Base-by-base conservation (phyloP, 805 yeast species). In the Ogataea glucozyma region DNA sequence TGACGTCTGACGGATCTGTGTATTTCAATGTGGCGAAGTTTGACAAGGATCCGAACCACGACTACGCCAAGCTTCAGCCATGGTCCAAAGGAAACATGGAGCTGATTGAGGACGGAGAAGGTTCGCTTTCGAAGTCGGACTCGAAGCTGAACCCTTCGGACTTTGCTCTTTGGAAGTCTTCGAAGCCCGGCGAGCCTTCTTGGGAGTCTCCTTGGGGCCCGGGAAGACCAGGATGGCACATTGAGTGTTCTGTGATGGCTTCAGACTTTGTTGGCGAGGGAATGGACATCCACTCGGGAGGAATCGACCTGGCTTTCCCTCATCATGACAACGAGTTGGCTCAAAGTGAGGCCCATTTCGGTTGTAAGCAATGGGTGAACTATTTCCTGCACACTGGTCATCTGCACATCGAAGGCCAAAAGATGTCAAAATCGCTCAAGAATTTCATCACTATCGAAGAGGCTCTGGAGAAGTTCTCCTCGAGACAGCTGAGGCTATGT, bases 161-260 rank as follows among this genome's bases (percentile, higher is more conserved):
- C 65, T 93, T 93, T 67, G 99, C 99, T 1, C 73, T 93, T 26
- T 93, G 99, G 99, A 93, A 93, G 63, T 80, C 90, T 0, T 85
- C 96, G 6, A 93, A 93, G 62, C 91, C 96, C 6, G 99, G 99
- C 56, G 99, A 93, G 69, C 99, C 99, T 18, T 77, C 81, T 36
- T 93, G 98, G 98, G 78, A 74, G 5, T 88, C 97, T 2, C 90
- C 91, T 20, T 93, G 98, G 98, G 99, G 99, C 19, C 73, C 73
- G 46, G 99, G 99, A 40, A 83, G 99, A 64, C 99, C 99, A 11
- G 99, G 99, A 4, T 93, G 99, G 99, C 99, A 93, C 64, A 93
- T 93, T 64, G 99, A 93, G 69, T 93, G 99, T 75, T 89, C 97
- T 7, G 99, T 93, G 16, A 93, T 93, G 99, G 98, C 98, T 1